phyloP scores from a whole-genome alignment of 164 flowering plant species.

The Magnolia officinalis region DNA sequence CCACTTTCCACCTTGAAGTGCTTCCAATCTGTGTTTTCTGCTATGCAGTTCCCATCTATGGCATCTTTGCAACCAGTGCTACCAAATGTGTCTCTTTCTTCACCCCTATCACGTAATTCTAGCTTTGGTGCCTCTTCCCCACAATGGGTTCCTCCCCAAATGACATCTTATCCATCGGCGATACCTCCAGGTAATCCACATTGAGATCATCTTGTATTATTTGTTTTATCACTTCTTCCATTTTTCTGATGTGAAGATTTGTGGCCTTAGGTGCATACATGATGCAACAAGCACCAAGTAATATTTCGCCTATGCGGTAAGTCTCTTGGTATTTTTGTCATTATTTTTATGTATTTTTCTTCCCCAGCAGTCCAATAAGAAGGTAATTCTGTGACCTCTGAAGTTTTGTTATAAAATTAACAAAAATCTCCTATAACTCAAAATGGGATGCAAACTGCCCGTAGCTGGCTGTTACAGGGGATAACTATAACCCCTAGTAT shows the following conservation, averaged over 20 bases:
- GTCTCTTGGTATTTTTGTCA: not conserved
- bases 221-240: not conserved
- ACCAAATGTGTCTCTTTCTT: constrained; percentile 36
- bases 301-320: constrained; percentile 23
- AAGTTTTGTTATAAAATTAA: not conserved
- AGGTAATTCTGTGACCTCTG: no score
- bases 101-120: constrained; percentile 30
- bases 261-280: constrained; percentile 28
- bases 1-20: not conserved
- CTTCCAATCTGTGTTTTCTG: constrained; percentile 8
- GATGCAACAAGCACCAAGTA: constrained; percentile 23
- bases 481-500: no score
- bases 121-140: constrained; percentile 23
- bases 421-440: no score
- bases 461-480: no score
- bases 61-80: constrained; percentile 51
- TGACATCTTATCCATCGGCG: constrained; percentile 28
- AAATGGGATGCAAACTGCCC: not conserved
- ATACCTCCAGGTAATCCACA: constrained; percentile 37
- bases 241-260: not conserved
- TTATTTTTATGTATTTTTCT: not conserved
- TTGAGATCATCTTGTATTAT: not conserved
- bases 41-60: constrained; percentile 65
- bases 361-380: not conserved
- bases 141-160: constrained; percentile 47